These are phyloP conservation scores for Rhodamnia rubescens DNA, from an alignment of 345 rosid genomes.

Conservation along the genomic window DNA sequence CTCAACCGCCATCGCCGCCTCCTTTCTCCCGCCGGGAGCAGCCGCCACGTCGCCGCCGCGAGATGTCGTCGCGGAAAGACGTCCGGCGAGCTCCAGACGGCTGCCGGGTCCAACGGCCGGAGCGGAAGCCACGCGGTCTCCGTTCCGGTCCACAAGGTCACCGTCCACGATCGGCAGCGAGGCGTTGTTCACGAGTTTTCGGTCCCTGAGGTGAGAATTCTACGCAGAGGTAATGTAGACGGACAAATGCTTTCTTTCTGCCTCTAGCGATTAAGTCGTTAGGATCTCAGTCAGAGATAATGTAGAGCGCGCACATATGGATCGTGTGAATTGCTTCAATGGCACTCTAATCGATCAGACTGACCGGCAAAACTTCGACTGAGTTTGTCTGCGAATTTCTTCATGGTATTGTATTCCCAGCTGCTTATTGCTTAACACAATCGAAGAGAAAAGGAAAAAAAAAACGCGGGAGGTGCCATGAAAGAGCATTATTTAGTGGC, in stretches of 20 bases:
- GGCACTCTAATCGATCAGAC: neutral
- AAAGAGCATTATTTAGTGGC: neutral
- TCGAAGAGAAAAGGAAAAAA: neutral
- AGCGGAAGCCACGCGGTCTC: conserved; percentile 4
- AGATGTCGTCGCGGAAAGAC: neutral
- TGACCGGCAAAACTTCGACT: neutral
- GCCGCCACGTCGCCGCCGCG: neutral
- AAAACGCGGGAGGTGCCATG: neutral
- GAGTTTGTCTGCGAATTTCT: neutral
- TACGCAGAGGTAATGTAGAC: neutral
- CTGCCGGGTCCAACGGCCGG: neutral
- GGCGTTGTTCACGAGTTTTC: conserved; percentile 72
- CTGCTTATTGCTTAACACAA: neutral
- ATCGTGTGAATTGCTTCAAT: neutral
- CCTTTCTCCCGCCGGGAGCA: neutral
- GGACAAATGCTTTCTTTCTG: neutral
- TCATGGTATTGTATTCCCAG: neutral
- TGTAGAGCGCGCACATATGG: neutral
- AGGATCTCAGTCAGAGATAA: neutral
- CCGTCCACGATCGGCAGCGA: conserved; percentile 73
- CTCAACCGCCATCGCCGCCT: neutral
- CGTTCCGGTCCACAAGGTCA: conserved; percentile 69
- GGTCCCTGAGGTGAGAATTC: conserved; percentile 68
- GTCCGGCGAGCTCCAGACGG: conserved; percentile 1
- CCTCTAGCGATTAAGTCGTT: neutral